phyloP scores from a whole-genome alignment of 805 yeast genomes.

The Yarrowia porcina region DNA sequence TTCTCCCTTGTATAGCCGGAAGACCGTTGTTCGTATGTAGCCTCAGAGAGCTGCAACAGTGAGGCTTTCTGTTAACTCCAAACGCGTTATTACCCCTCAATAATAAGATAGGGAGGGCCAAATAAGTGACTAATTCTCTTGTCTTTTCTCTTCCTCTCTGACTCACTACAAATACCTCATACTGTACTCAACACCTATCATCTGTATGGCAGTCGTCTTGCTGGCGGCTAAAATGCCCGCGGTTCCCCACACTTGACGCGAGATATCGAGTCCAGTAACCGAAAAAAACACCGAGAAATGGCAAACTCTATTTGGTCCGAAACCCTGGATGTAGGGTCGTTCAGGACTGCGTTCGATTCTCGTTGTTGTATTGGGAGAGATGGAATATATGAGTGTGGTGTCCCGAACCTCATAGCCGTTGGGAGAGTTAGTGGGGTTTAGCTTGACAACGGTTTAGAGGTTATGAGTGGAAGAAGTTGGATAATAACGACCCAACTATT shows the following conservation, averaged over 20 bases:
- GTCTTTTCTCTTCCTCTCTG: background rate
- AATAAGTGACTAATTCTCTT: background rate
- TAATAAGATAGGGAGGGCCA: too few species aligned
- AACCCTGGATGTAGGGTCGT: background rate
- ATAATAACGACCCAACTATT: too few species aligned
- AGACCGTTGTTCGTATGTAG: slow-evolving; percentile 4
- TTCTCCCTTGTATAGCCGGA: slow-evolving; percentile 10
- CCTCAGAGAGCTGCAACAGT: background rate
- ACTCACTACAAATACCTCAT: too few species aligned
- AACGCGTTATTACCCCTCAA: background rate
- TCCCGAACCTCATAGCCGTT: too few species aligned
- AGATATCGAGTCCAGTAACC: slow-evolving; percentile 2
- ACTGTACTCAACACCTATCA: too few species aligned
- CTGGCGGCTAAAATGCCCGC: background rate
- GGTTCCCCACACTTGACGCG: slow-evolving; percentile 18
- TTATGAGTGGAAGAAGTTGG: too few species aligned
- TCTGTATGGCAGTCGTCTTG: too few species aligned
- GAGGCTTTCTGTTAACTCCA: background rate
- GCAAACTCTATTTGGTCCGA: background rate
- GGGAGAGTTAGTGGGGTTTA: too few species aligned
- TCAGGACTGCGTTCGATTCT: background rate
- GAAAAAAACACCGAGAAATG: slow-evolving; percentile 5
- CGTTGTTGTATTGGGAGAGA: background rate
- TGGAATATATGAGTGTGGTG: too few species aligned
- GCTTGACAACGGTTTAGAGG: too few species aligned